Base-by-base conservation (phyloP, 139 green algal species). In the Chlamydomonas incerta region DNA sequence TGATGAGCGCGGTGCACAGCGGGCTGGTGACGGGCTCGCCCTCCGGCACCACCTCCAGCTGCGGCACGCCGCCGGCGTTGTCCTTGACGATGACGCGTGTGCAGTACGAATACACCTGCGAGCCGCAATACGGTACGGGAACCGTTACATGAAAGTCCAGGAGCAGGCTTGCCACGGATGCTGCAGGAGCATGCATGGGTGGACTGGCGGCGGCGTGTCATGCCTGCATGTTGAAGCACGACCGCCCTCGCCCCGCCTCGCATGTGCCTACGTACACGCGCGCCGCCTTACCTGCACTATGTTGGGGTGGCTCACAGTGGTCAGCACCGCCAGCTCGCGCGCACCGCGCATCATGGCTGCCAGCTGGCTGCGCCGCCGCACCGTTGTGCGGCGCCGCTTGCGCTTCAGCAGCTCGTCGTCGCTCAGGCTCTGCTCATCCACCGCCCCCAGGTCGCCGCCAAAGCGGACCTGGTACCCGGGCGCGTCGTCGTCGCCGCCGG, bases 221-320 rank as follows among this genome's bases (percentile, higher is more conserved):
- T n/a, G n/a, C n/a, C n/a, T n/a, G n/a, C n/a, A n/a, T n/a, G n/a
- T n/a, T n/a, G n/a, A 50, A 50, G 6, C 41, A 50, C 41, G 8
- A 50, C 41, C 41, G 6, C 41, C 41, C 41, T 8, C 41, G 6
- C 41, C 41, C 41, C 41, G 41, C n/a, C n/a, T n/a, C n/a, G n/a
- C n/a, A n/a, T n/a, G n/a, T n/a, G n/a, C n/a, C n/a, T n/a, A n/a
- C n/a, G n/a, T n/a, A n/a, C n/a, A n/a, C n/a, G n/a, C n/a, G n/a
- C n/a, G n/a, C n/a, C n/a, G n/a, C n/a, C n/a, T n/a, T n/a, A 70
- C 76, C 76, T 83, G 76, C 37, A 83, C 76, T 11, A 83, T 83
- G 62, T 83, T 83, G 14, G 76, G 76, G 62, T 83, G 76, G 62
- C 62, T 74, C 37, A 83, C 62, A 37, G 28, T 65, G 37, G 76